Base-by-base conservation (phyloP, 257 asterid genomes). In the Leptodermis oblonga region DNA sequence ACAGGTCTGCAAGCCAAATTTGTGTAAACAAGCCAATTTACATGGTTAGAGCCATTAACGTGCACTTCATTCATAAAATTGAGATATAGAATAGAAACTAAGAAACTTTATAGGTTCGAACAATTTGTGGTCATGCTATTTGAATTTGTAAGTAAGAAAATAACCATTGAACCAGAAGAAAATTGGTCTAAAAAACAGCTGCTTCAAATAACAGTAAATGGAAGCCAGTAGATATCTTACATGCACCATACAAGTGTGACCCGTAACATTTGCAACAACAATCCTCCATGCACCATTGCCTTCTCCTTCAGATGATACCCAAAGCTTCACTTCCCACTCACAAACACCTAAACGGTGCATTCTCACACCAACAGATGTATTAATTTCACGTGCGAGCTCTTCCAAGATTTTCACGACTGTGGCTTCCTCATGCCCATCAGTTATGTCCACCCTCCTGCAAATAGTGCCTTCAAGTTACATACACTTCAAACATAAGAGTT, bases 251-350 rank as follows among this genome's bases (percentile, higher is more conserved):
- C 97, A 90, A 75, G 99, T 91, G 78, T 91, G 97, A 64, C 99
- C 97, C 8, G 97, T 89, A 72, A 86, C 99, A 75, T 89, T 91
- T 36, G 90, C 82, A 75, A 89, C 90, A 74, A 86, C 91, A 67
- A 91, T 87, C 80, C 97, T 91, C 99, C 99, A 94, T 54, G 96
- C 96, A 77, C 98, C 99, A 72, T 88, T 87, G 69, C 98, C 96
- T 61, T 84, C 92, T 78, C 98, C 96, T 53, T 82, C 85, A 37
- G 98, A 89, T 62, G 99, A 83, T 80, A 94, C 79, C 88, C 98
- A 84, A 76, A 94, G 96, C 87, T 89, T 91, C 68, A 89, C 88
- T 77, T 94, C 99, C 93, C 98, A 94, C 85, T 91, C 92, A 73
- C 85, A 87, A 43, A 89, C 99, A 42, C 97, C 96, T 76, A 94